These are phyloP conservation scores for Biancaea sappan DNA, from an alignment of 306 rosid species.

Conservation along the genomic window DNA sequence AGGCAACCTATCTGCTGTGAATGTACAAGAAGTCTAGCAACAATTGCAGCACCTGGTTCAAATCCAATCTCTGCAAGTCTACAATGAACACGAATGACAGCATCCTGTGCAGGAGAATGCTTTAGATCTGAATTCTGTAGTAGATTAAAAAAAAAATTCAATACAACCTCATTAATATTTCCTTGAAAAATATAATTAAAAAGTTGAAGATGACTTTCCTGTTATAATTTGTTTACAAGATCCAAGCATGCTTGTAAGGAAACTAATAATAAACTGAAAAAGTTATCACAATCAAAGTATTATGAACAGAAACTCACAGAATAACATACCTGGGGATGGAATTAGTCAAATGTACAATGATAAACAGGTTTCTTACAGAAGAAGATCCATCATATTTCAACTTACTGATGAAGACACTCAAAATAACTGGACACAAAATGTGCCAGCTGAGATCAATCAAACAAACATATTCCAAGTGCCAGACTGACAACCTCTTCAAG, in stretches of 20 bases:
- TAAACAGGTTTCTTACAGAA: constrained; percentile 37
- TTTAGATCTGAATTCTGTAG: constrained; percentile 74
- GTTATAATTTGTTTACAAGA: constrained; percentile 22
- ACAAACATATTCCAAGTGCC: constrained; percentile 10
- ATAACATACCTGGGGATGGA: constrained; percentile 41
- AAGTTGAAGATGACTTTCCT: constrained; percentile 14
- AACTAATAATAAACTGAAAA: constrained; percentile 33
- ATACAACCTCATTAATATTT: background rate
- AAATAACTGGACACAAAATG: constrained; percentile 25
- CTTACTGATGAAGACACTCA: constrained; percentile 22
- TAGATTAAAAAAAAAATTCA: constrained; percentile 35
- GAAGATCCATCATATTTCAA: constrained; percentile 38
- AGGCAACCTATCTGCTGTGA: constrained; percentile 78
- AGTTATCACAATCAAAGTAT: constrained; percentile 35
- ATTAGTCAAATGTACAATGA: constrained; percentile 27
- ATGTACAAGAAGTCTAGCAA: constrained; percentile 87
- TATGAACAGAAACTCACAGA: constrained; percentile 38
- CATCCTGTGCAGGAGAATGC: constrained; percentile 86
- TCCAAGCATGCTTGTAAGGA: constrained; percentile 19
- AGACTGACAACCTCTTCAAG: background rate
- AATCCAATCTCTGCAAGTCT: constrained; percentile 81
- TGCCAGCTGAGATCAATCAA: constrained; percentile 24
- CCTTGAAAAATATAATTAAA: constrained; percentile 29
- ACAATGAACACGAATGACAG: constrained; percentile 77
- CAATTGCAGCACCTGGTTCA: constrained; percentile 69